Conservation (phyloP, 345 rosid species). For the Eutrema japonicum region DNA sequence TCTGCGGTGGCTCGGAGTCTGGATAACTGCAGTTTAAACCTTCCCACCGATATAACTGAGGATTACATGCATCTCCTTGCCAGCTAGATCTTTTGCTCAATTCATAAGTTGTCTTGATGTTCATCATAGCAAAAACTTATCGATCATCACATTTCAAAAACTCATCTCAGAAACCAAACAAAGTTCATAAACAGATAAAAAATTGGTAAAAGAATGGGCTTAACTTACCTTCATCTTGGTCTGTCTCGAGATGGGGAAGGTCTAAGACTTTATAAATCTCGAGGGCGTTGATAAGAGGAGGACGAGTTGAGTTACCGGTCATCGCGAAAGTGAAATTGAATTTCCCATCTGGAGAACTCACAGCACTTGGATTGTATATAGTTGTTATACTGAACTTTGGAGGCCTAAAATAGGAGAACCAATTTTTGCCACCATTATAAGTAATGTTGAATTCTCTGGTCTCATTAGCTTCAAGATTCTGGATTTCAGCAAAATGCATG, state of each 20-base stretch:
- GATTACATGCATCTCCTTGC: constrained; percentile 63
- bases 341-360: constrained; percentile 30
- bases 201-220: background rate
- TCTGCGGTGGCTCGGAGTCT: constrained; percentile 32
- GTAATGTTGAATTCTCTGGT: constrained; percentile 47
- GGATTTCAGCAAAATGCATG: constrained; percentile 57
- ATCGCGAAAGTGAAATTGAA: constrained; percentile 24
- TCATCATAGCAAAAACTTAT: constrained; percentile 50
- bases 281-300: constrained; percentile 49
- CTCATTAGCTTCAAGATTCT: constrained; percentile 32
- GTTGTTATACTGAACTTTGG: constrained; percentile 32
- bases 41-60: constrained; percentile 42
- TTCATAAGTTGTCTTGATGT: constrained; percentile 47
- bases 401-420: constrained; percentile 38
- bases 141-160: constrained; percentile 20
- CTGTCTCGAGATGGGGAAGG: constrained; percentile 26
- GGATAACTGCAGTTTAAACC: constrained; percentile 50
- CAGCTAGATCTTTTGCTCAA: constrained; percentile 41
- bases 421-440: constrained; percentile 29
- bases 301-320: constrained; percentile 41
- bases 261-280: constrained; percentile 45
- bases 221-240: constrained; percentile 44
- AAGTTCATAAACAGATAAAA: background rate
- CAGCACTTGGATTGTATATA: constrained; percentile 17
- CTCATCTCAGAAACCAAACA: background rate